Evolutionary conservation across 1,139 yeast genomes (phyloP).

Genomic region (Yamadazyma conglobata): DNA sequence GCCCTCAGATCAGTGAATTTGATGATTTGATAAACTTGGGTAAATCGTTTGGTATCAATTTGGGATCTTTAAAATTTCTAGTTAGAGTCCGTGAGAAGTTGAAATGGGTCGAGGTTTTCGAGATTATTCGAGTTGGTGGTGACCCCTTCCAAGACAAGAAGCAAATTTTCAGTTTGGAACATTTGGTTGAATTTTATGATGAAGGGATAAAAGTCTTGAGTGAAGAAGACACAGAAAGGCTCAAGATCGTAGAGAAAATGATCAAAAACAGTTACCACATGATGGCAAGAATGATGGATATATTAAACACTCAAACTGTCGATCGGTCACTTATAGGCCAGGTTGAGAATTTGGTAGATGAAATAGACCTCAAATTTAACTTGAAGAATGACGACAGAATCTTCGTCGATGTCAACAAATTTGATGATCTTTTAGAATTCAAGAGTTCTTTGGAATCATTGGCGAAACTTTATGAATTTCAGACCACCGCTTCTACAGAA

Average conservation of each 20-base stretch:
- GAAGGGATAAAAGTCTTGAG: conserved; percentile 40
- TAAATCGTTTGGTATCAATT: conserved; percentile 52
- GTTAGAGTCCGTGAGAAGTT: conserved; percentile 46
- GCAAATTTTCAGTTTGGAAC: conserved; percentile 34
- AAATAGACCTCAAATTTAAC: conserved; percentile 13
- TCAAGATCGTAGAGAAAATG: conserved; percentile 24
- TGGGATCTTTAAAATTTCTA: conserved; percentile 50
- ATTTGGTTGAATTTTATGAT: conserved; percentile 33
- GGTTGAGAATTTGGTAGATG: conserved; percentile 14
- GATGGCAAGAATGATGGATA: conserved; percentile 24
- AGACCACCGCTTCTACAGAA: conserved; percentile 1
- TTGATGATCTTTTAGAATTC: conserved; percentile 14
- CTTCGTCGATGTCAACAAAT: conserved; percentile 13
- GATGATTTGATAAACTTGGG: conserved; percentile 52
- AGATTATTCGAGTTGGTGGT: conserved; percentile 34
- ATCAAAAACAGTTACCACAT: conserved; percentile 28
- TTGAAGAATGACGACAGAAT: conserved; percentile 11
- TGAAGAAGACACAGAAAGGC: conserved; percentile 21
- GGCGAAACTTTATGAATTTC: conserved; percentile 11
- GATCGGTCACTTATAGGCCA: conserved; percentile 7
- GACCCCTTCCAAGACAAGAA: conserved; percentile 38
- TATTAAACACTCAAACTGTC: conserved; percentile 14
- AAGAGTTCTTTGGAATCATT: conserved; percentile 13
- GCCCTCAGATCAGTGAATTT: conserved; percentile 34
- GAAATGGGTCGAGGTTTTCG: conserved; percentile 45